Conservation (phyloP, 2,329 filamentous ascomycete genomes). For the Fusarium graminum region DNA sequence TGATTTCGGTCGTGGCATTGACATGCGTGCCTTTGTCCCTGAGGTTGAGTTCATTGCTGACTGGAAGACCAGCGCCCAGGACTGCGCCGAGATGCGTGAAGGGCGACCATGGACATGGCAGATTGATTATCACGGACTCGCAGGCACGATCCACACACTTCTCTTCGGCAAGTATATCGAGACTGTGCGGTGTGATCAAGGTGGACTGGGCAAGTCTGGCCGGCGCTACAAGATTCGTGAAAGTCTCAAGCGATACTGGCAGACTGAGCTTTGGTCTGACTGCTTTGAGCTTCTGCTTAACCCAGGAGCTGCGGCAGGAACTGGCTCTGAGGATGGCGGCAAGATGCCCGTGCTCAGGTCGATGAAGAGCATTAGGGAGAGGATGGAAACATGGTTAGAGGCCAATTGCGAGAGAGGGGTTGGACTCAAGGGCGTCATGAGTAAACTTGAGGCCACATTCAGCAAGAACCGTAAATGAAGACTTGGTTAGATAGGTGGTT, state of each 20-base stretch:
- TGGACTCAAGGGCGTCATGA: constrained; percentile 77
- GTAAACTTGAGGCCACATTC: constrained; percentile 69
- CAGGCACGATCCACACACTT: constrained; percentile 87
- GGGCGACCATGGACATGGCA: constrained; percentile 96
- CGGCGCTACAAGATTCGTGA: constrained; percentile 86
- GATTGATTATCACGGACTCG: constrained; percentile 94
- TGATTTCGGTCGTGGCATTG: constrained; percentile 94
- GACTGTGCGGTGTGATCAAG: constrained; percentile 70
- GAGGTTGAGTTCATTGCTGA: constrained; percentile 89
- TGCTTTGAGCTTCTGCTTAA: constrained; percentile 91
- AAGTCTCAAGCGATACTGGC: constrained; percentile 94
- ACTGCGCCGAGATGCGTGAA: constrained; percentile 97
- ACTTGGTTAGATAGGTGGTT: background rate
- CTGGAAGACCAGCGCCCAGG: constrained; percentile 88
- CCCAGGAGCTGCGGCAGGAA: constrained; percentile 74
- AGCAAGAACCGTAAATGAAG: constrained; percentile 54
- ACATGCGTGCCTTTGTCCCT: constrained; percentile 85
- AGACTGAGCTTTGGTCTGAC: constrained; percentile 88
- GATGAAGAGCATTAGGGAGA: constrained; percentile 76
- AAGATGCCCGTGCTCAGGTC: constrained; percentile 79
- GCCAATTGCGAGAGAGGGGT: constrained; percentile 84
- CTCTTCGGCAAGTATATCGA: constrained; percentile 97
- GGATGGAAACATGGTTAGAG: constrained; percentile 88
- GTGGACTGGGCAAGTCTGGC: constrained; percentile 68
- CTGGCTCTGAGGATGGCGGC: constrained; percentile 73